These are phyloP conservation scores for Actinomucor elegans DNA, from an alignment of 371 early-diverging fungal species.

Conservation along the genomic window DNA sequence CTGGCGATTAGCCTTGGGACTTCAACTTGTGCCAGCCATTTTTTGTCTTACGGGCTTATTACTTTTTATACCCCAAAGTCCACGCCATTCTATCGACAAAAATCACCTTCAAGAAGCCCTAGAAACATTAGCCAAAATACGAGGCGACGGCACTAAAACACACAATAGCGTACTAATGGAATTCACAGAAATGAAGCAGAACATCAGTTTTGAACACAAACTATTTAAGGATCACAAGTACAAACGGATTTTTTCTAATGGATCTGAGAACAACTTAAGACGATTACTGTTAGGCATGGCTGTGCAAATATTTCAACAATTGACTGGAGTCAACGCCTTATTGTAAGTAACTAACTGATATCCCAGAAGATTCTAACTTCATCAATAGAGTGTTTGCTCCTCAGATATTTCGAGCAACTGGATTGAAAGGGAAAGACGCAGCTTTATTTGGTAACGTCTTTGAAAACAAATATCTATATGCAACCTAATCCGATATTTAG, in stretches of 20 bases:
- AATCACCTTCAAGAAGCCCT: constrained; percentile 54
- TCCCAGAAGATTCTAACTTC: background rate
- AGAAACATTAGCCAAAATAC: constrained; percentile 47
- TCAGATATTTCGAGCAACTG: constrained; percentile 66
- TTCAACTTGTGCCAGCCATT: constrained; percentile 40
- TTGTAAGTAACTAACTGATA: constrained; percentile 46
- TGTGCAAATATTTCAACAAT: constrained; percentile 75
- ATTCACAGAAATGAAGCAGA: constrained; percentile 71
- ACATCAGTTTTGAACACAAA: constrained; percentile 68
- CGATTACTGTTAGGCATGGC: constrained; percentile 71
- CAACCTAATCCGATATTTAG: constrained; percentile 32
- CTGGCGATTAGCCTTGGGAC: constrained; percentile 59
- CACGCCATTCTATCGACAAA: constrained; percentile 63
- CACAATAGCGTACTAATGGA: constrained; percentile 57
- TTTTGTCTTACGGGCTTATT: constrained; percentile 26
- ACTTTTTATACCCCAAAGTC: constrained; percentile 49
- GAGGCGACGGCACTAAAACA: constrained; percentile 39
- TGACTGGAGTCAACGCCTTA: constrained; percentile 74
- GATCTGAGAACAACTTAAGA: constrained; percentile 54
- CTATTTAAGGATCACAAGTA: constrained; percentile 49
- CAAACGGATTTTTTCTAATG: constrained; percentile 22
- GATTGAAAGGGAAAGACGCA: constrained; percentile 49
- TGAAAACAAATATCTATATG: too few species aligned
- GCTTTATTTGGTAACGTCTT: constrained; percentile 45
- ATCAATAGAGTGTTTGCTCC: constrained; percentile 58